Evolutionary conservation across 208 protist genomes (phyloP).

Genomic region (Trichomonas gallinae): DNA sequence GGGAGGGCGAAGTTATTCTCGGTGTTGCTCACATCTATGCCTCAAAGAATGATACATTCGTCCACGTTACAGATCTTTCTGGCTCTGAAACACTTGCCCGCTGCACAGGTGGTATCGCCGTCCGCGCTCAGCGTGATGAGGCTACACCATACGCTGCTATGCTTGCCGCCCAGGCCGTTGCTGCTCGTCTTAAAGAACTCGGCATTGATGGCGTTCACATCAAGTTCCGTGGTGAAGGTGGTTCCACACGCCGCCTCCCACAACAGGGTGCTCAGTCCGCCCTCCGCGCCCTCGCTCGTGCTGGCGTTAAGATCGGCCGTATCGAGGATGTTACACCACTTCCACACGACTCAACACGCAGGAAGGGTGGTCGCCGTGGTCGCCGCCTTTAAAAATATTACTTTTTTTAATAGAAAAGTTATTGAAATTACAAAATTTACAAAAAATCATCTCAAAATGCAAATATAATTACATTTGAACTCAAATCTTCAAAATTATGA

Average conservation of each 20-base stretch:
- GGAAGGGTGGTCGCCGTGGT: constrained; percentile 60
- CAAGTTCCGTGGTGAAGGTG: not conserved
- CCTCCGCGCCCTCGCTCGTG: constrained; percentile 93
- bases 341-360: constrained; percentile 93
- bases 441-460: too few relatives aligned
- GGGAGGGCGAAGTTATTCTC: constrained; percentile 48
- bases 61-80: constrained; percentile 98
- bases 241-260: not conserved
- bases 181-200: constrained; percentile 62
- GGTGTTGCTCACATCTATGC: constrained; percentile 98
- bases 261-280: constrained; percentile 82
- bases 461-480: too few relatives aligned
- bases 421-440: too few relatives aligned
- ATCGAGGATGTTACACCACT: constrained; percentile 99
- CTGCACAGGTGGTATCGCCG: constrained; percentile 99
- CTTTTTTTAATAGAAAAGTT: too few relatives aligned
- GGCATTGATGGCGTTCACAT: constrained; percentile 18
- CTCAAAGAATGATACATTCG: constrained; percentile 99
- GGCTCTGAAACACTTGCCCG: constrained; percentile 92
- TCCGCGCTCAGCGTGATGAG: constrained; percentile 99
- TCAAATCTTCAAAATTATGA: too few relatives aligned
- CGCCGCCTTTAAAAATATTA: constrained; percentile 36
- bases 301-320: constrained; percentile 97
- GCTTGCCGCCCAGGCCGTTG: constrained; percentile 97
- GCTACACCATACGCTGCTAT: constrained; percentile 99